These are phyloP conservation scores for Cryptococcus wingfieldii DNA, from an alignment of 1,284 basidiomycete genomes.

Conservation along the genomic window DNA sequence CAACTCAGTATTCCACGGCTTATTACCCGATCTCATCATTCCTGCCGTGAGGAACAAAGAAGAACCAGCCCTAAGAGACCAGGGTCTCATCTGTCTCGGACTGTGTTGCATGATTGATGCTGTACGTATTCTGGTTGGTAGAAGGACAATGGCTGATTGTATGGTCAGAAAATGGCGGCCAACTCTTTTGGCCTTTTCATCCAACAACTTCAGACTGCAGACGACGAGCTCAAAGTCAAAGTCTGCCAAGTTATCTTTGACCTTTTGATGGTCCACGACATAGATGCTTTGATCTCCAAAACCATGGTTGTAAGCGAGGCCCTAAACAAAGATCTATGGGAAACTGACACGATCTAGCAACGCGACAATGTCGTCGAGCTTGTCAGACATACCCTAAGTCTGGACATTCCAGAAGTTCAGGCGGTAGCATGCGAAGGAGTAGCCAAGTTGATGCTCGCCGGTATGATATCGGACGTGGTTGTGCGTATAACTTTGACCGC, in stretches of 20 bases:
- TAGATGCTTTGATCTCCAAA: conserved; percentile 50
- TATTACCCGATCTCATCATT: conserved; percentile 83
- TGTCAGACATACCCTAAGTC: conserved; percentile 66
- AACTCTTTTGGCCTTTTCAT: conserved; percentile 86
- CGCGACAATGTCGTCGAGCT: conserved; percentile 68
- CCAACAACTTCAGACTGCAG: conserved; percentile 72
- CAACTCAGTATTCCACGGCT: conserved; percentile 86
- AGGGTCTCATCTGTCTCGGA: conserved; percentile 79
- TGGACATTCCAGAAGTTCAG: conserved; percentile 72
- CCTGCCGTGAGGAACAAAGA: conserved; percentile 80
- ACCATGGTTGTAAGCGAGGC: conserved; percentile 32
- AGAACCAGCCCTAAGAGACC: conserved; percentile 74
- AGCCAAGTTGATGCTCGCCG: conserved; percentile 83
- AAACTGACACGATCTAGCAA: conserved; percentile 46
- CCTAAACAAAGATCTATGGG: background rate
- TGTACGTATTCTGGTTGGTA: conserved; percentile 38
- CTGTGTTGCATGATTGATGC: conserved; percentile 85
- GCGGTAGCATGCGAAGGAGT: conserved; percentile 77
- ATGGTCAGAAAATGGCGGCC: conserved; percentile 71
- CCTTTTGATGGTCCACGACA: conserved; percentile 82
- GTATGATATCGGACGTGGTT: conserved; percentile 69
- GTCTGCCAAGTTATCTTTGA: conserved; percentile 87
- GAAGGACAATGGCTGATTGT: conserved; percentile 1
- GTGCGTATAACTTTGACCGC: conserved; percentile 49
- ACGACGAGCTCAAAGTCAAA: conserved; percentile 71